Percentiles rank a stretch among this genome's conserved stretches.
Evolutionary conservation across 2,329 filamentous ascomycete species (phyloP).

Genomic region (Neonectria sp.): DNA sequence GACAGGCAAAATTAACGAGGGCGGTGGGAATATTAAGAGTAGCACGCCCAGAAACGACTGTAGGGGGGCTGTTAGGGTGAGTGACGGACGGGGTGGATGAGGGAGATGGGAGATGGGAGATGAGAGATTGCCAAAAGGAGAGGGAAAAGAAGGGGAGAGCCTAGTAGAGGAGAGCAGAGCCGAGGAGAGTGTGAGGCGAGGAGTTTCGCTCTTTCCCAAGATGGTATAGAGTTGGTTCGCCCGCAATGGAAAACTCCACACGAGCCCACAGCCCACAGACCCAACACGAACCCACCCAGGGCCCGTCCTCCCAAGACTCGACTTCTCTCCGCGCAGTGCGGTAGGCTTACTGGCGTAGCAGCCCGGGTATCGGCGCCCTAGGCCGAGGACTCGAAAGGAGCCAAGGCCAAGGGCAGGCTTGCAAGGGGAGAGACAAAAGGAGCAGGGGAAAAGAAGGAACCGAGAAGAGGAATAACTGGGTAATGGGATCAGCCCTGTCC

Average conservation of each 20-base stretch:
- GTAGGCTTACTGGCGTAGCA: background rate
- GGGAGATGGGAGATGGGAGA: background rate
- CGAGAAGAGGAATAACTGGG: background rate
- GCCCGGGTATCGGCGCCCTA: background rate
- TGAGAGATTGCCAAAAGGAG: slow-evolving; percentile 13
- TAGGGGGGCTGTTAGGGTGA: slow-evolving; percentile 19
- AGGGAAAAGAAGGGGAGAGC: background rate
- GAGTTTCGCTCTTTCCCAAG: slow-evolving; percentile 28
- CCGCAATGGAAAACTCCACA: background rate
- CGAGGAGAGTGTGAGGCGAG: slow-evolving; percentile 11
- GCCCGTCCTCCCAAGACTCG: too few relatives aligned
- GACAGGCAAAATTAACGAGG: slow-evolving; percentile 27
- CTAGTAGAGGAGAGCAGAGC: background rate
- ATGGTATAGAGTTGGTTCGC: slow-evolving; percentile 29
- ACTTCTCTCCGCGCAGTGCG: background rate
- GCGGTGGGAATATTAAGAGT: slow-evolving; percentile 39
- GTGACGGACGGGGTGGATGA: slow-evolving; percentile 12
- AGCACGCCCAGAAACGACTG: slow-evolving; percentile 40
- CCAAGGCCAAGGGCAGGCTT: background rate
- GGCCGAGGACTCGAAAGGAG: background rate
- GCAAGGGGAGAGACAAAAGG: background rate
- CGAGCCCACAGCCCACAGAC: background rate
- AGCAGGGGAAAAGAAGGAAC: background rate
- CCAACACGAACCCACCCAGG: background rate
- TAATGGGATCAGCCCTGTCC: background rate